A percentile compares a stretch with the other conserved stretches of the same genome.
These are phyloP conservation scores for Thielaviopsis populi DNA, from an alignment of 2,329 filamentous ascomycete species.

Conservation along the genomic window DNA sequence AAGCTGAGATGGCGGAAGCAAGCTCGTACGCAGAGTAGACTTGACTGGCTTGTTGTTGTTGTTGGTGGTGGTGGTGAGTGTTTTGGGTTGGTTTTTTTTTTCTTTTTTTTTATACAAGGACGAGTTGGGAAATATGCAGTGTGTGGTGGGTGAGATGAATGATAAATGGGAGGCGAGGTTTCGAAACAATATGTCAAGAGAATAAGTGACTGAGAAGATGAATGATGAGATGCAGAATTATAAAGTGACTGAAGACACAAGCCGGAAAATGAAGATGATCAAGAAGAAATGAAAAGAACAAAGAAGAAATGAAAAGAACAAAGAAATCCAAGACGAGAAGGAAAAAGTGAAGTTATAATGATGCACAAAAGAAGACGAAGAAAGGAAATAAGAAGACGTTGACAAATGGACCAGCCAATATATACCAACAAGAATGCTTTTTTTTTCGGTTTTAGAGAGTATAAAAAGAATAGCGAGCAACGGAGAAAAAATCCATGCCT, in stretches of 20 bases:
- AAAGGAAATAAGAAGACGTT: not conserved
- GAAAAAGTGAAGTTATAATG: conserved; percentile 1
- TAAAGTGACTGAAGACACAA: too few relatives aligned
- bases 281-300: not conserved
- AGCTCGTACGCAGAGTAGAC: not conserved
- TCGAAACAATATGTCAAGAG: not conserved
- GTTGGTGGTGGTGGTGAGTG: too few relatives aligned
- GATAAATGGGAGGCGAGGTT: not conserved
- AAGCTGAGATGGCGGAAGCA: too few relatives aligned
- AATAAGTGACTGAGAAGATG: not conserved
- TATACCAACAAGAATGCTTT: not conserved
- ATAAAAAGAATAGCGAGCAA: conserved; percentile 10
- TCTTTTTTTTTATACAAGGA: not conserved
- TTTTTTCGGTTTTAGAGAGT: not conserved
- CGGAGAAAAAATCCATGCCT: not conserved
- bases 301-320: not conserved
- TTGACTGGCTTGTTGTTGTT: not conserved
- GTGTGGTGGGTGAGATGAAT: not conserved
- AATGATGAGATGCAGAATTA: too few relatives aligned
- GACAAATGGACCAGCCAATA: conserved; percentile 9
- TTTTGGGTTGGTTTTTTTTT: not conserved
- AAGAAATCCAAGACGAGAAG: not conserved
- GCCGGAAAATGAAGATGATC: too few relatives aligned
- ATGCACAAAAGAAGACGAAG: not conserved
- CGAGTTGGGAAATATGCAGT: not conserved